Evolutionary conservation across 306 rosid species (phyloP), one percentile per base, ranked within the genome.

Genomic region (Ormosia semicastrata): DNA sequence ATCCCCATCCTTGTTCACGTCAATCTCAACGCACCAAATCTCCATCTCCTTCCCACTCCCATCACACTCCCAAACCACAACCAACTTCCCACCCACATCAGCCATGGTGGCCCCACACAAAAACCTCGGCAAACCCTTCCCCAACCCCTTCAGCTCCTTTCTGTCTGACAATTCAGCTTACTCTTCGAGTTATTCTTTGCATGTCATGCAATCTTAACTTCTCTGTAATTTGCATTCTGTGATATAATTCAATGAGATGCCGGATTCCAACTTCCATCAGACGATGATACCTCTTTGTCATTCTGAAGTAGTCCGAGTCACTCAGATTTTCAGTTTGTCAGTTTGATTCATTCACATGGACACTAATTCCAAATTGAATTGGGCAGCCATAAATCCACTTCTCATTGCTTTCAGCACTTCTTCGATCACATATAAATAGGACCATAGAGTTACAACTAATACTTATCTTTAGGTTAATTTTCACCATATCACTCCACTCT

Each of bases 81-180:
- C 82, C 90, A 94, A 83, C 4, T 83, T 92, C 18, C 92, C 95
- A n/a, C 94, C 93, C 76, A 88, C 76, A 81, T 90, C 73, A 14
- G 92, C 95, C 97, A 92, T 89, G 0, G 97, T 94, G 0, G 98
- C 98, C 0, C 97, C 97, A 33, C 93, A 92, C 47, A 92, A 74
- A 74, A 94, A 92, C 91, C 67, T 86, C 1, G 95, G 95, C 79
- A 94, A 81, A 18, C 66, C 69, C 80, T 82, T 84, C 15, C 74
- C 88, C 87, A 88, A 81, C 10, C 93, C 93, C 66, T 88, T 88
- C 70, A 92, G 49, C 73, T 88, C 92, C 77, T 84, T 86, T 46
- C 54, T 7, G 32, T 17, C 32, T 54, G 41, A 41, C 49, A 49
- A 33, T 56, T 62, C 46, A 62, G 77, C 62, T 69, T 39, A 66